phyloP scores from a whole-genome alignment of 495 filamentous ascomycete genomes.

The Durotheca rogersii region DNA sequence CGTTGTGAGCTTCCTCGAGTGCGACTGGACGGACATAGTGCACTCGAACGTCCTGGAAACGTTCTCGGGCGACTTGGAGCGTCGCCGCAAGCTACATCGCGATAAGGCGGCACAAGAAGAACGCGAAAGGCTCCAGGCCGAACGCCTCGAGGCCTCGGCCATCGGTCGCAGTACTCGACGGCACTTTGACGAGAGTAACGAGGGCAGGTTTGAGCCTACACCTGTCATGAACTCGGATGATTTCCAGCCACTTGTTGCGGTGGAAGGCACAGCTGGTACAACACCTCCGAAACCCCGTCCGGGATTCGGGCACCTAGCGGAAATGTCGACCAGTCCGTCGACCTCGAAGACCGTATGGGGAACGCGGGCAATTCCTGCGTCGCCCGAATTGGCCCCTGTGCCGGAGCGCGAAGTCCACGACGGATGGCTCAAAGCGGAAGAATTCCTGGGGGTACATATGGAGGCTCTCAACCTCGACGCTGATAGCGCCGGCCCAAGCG shows the following conservation, averaged over 20 bases:
- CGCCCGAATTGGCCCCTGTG: slow-evolving; percentile 48
- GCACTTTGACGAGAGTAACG: slow-evolving; percentile 38
- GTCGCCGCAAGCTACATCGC: slow-evolving; percentile 71
- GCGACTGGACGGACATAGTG: slow-evolving; percentile 94
- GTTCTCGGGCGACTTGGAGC: slow-evolving; percentile 76
- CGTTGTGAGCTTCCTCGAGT: slow-evolving; percentile 91
- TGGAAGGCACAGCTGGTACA: slow-evolving; percentile 42
- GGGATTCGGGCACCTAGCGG: slow-evolving; percentile 46
- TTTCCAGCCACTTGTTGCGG: slow-evolving; percentile 64
- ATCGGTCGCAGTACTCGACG: slow-evolving; percentile 42
- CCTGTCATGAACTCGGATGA: slow-evolving; percentile 51
- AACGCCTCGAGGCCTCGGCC: slow-evolving; percentile 68
- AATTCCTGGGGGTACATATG: slow-evolving; percentile 47
- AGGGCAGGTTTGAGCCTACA: slow-evolving; percentile 36
- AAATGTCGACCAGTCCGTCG: slow-evolving; percentile 74
- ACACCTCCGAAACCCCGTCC: slow-evolving; percentile 42
- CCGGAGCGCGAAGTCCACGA: slow-evolving; percentile 56
- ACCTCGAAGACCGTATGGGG: slow-evolving; percentile 84
- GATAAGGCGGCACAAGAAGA: slow-evolving; percentile 92
- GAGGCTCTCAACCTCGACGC: slow-evolving; percentile 45
- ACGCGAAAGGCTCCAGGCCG: slow-evolving; percentile 82
- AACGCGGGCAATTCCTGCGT: slow-evolving; percentile 61
- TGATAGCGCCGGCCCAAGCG: slow-evolving; percentile 25
- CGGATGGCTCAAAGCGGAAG: slow-evolving; percentile 73
- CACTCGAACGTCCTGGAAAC: slow-evolving; percentile 67